Evolutionary conservation across 352 stramenopile species (phyloP), one percentile per base, ranked within the genome.

Genomic region (Pythium aquatile): DNA sequence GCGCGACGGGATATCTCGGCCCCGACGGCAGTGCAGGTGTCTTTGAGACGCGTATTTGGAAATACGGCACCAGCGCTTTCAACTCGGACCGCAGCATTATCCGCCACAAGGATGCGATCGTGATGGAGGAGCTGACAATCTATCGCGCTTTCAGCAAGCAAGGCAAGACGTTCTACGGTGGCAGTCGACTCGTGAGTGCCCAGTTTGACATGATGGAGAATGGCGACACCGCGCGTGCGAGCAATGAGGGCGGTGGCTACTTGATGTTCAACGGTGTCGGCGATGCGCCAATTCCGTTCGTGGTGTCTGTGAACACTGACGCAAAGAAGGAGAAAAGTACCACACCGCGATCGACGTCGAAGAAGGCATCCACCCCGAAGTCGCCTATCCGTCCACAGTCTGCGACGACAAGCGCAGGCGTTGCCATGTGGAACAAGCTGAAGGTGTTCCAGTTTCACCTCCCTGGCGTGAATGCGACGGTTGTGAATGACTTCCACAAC

Each of bases 401-500:
- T n/a, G 44, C 56, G 16, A 57, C 33, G 62, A 75, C 58, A 29
- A 58, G 42, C 46, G 29, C 69, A 66, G 33, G 74, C 53, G 30
- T 68, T n/a, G 57, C 61, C 10, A 42, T 71, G 16, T 77, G 68
- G 58, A 69, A 84, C 11, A 85, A 91, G 33, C 63, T 93, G 30
- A 93, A 91, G 62, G 84, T 91, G 26, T 66, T 92, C 48, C 77
- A 93, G 54, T 83, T 95, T 55, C 85, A 73, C 39, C 68, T 95
- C 0, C 84, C 86, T 30, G 86, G 84, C 11, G 66, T 95, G 32
- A 89, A 92, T 33, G 83, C 85, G 9, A 95, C 86, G 7, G 73
- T 95, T 29, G 77, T 95, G 14, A 95, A 95, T 59, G 86, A 95
- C 62, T 93, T 93, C 39, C 83, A 95, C 68, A 93, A 95, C 55